These are phyloP conservation scores for Cucurbitaria berberidis DNA, from an alignment of 2,329 filamentous ascomycete species.

Conservation along the genomic window DNA sequence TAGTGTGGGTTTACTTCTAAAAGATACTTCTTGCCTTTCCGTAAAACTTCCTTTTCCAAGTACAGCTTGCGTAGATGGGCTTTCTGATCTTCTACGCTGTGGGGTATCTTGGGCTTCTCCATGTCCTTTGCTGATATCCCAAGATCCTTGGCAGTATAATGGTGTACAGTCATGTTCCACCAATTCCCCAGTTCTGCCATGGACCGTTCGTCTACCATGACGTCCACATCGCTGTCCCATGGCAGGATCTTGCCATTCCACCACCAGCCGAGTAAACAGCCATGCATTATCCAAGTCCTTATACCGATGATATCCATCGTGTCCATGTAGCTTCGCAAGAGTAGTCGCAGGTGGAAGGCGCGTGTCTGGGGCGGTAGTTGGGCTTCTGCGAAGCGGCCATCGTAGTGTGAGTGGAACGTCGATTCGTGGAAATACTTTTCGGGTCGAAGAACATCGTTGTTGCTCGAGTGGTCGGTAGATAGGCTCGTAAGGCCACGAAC, in stretches of 20 bases:
- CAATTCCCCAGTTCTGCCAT: conserved; percentile 63
- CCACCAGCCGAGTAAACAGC: conserved; percentile 66
- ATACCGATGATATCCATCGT: conserved; percentile 63
- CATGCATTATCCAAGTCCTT: conserved; percentile 70
- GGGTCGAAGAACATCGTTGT: conserved; percentile 16
- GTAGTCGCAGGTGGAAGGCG: conserved; percentile 55
- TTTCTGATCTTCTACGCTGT: conserved; percentile 31
- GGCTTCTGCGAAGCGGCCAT: conserved; percentile 60
- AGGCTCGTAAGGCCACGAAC: conserved; percentile 27
- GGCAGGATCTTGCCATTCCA: conserved; percentile 67
- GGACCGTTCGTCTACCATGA: conserved; percentile 62
- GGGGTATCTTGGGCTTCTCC: no score
- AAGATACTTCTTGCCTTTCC: conserved; percentile 53
- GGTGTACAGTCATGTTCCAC: conserved; percentile 68
- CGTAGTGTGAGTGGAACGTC: conserved; percentile 62
- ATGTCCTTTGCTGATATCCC: conserved; percentile 1
- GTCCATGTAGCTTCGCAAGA: conserved; percentile 62
- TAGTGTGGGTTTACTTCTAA: conserved; percentile 67
- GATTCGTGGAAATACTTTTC: conserved; percentile 47
- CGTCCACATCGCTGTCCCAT: conserved; percentile 67
- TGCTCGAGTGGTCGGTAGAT: conserved; percentile 25
- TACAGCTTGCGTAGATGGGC: background rate
- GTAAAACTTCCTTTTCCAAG: conserved; percentile 16
- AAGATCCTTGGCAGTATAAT: conserved; percentile 22
- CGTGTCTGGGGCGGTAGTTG: conserved; percentile 57